These are phyloP conservation scores for Saccharomyces cerevisiae DNA, from an alignment of 805 yeast genomes.

Conservation along the genomic window DNA sequence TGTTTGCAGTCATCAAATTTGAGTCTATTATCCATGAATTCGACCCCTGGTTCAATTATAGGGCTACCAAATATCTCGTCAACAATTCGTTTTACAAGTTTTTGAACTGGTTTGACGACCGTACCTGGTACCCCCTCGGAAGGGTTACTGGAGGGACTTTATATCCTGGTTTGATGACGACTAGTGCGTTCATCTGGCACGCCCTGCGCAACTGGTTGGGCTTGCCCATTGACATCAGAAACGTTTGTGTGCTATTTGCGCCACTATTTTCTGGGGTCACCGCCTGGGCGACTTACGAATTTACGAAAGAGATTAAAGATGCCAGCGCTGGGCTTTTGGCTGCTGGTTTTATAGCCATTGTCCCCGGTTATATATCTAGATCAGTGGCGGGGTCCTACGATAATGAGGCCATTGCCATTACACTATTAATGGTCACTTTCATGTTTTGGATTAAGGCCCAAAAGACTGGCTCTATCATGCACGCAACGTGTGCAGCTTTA, in stretches of 20 bases:
- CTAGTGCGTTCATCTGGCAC: conserved; percentile 86
- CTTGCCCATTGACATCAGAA: conserved; percentile 87
- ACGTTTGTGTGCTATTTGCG: conserved; percentile 90
- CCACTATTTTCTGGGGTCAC: conserved; percentile 94
- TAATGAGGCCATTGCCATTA: conserved; percentile 97
- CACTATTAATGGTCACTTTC: conserved; percentile 89
- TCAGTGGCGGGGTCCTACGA: conserved; percentile 98
- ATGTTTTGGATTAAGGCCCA: conserved; percentile 92
- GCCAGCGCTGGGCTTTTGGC: conserved; percentile 83
- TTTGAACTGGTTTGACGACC: conserved; percentile 95
- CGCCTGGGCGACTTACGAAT: conserved; percentile 77
- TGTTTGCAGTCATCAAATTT: conserved; percentile 92
- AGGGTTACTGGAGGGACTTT: conserved; percentile 98
- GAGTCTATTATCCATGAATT: conserved; percentile 97
- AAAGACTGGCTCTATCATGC: conserved; percentile 81
- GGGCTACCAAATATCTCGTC: conserved; percentile 92
- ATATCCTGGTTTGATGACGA: conserved; percentile 97
- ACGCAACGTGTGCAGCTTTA: conserved; percentile 75
- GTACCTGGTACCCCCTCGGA: conserved; percentile 98
- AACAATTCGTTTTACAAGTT: conserved; percentile 80
- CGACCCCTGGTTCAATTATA: conserved; percentile 92
- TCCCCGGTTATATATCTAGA: conserved; percentile 96
- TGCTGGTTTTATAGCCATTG: conserved; percentile 93
- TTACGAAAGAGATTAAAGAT: conserved; percentile 86
- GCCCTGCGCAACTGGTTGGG: conserved; percentile 51